Conservation (phyloP, 2,329 filamentous ascomycete species). For the Zymoseptoria tritici region DNA sequence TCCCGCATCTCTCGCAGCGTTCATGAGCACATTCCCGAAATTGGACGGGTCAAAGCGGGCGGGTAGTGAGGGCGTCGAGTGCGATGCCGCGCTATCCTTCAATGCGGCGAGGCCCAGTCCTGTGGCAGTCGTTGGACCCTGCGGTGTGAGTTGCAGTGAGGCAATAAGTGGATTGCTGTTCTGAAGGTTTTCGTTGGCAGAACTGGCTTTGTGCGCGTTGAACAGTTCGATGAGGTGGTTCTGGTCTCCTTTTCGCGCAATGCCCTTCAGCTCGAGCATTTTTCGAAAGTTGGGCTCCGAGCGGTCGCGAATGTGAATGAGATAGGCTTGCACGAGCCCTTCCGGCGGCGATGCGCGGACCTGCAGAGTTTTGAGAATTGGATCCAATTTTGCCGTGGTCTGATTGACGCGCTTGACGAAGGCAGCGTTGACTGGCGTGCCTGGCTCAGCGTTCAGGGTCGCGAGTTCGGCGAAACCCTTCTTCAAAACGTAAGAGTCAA, state of each 20-base stretch:
- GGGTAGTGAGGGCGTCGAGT: conserved; percentile 34
- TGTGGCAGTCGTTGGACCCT: conserved; percentile 24
- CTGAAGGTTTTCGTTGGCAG: conserved; percentile 60
- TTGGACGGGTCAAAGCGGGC: conserved; percentile 67
- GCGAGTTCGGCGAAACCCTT: conserved; percentile 69
- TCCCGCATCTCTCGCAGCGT: conserved; percentile 75
- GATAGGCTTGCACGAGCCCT: conserved; percentile 90
- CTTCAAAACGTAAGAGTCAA: conserved; percentile 87
- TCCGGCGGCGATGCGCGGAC: conserved; percentile 86
- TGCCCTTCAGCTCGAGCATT: conserved; percentile 89
- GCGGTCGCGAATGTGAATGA: conserved; percentile 91
- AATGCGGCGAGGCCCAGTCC: conserved; percentile 25
- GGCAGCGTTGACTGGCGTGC: conserved; percentile 47
- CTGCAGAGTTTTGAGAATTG: conserved; percentile 91
- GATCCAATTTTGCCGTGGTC: conserved; percentile 79
- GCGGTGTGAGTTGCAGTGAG: conserved; percentile 48
- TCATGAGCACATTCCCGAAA: conserved; percentile 80
- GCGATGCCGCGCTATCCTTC: conserved; percentile 32
- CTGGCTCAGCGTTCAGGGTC: conserved; percentile 50
- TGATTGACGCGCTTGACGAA: conserved; percentile 82
- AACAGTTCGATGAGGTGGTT: conserved; percentile 79
- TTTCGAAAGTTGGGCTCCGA: conserved; percentile 94
- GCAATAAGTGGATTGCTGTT: conserved; percentile 62
- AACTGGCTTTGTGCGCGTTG: conserved; percentile 67
- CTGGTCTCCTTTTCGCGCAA: conserved; percentile 73